Evolutionary conservation across 768 basidiomycete genomes (phyloP).

Genomic region (Scleroderma bovista): DNA sequence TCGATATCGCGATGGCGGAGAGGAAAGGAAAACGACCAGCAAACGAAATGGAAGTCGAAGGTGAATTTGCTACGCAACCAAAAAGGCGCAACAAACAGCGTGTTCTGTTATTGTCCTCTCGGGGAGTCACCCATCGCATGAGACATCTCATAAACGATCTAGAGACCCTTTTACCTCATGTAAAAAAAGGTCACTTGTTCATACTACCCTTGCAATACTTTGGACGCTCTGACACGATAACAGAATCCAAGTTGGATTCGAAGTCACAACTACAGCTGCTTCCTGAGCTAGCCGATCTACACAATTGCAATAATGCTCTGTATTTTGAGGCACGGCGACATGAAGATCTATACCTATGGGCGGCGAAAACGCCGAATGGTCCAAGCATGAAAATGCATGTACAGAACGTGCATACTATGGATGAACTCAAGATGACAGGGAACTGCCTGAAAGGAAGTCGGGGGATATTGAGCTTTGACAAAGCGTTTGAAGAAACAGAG

Average conservation of each 20-base stretch:
- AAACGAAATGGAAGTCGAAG: conserved; percentile 56
- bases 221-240: neutral
- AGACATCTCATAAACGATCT: conserved; percentile 95
- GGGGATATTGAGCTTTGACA: conserved; percentile 89
- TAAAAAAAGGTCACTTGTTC: conserved; percentile 88
- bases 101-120: conserved; percentile 85
- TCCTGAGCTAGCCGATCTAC: conserved; percentile 93
- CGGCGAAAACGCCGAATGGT: conserved; percentile 94
- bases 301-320: conserved; percentile 95
- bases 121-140: conserved; percentile 95
- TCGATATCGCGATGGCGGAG: conserved; percentile 21
- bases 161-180: conserved; percentile 84
- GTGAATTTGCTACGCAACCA: conserved; percentile 32
- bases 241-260: conserved; percentile 96
- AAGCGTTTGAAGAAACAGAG: conserved; percentile 81
- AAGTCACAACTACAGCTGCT: conserved; percentile 90
- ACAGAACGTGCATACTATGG: conserved; percentile 99
- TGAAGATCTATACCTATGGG: conserved; percentile 96
- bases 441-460: conserved; percentile 96
- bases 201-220: neutral
- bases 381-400: conserved; percentile 97
- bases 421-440: conserved; percentile 98
- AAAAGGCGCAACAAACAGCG: conserved; percentile 91
- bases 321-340: conserved; percentile 97
- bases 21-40: conserved; percentile 58